phyloP scores from a whole-genome alignment of 371 early-diverging fungal species.

The Phascolomyces articulosus region DNA sequence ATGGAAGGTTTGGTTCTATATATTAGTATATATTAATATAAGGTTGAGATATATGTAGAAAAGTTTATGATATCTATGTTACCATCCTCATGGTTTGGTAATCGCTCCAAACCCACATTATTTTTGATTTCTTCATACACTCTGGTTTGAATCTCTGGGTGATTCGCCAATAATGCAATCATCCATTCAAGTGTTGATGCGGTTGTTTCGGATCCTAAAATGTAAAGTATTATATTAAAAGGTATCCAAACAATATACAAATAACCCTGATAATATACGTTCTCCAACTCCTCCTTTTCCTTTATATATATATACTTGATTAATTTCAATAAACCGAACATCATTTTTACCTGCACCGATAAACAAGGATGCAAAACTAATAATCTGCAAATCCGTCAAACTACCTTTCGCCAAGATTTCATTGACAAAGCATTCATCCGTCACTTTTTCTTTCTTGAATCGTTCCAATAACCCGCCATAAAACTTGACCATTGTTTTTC shows the following conservation, averaged over 20 bases:
- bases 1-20: slow-evolving; percentile 34
- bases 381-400: slow-evolving; percentile 38
- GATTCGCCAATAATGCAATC: slow-evolving; percentile 40
- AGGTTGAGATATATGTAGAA: not conserved
- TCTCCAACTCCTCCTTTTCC: not conserved
- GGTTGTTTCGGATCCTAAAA: slow-evolving; percentile 49
- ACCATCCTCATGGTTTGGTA: slow-evolving; percentile 42
- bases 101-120: slow-evolving; percentile 29
- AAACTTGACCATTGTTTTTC: slow-evolving; percentile 24
- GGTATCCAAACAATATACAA: too few relatives aligned
- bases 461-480: slow-evolving; percentile 32
- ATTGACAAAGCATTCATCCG: slow-evolving; percentile 44
- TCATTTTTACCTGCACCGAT: slow-evolving; percentile 53
- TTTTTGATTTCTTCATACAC: slow-evolving; percentile 41
- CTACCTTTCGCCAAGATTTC: slow-evolving; percentile 30
- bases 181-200: slow-evolving; percentile 49
- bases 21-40: not conserved
- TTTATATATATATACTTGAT: not conserved
- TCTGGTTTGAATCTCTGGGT: slow-evolving; percentile 47
- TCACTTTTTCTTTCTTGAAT: slow-evolving; percentile 17
- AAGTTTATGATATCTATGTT: not conserved
- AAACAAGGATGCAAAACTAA: slow-evolving; percentile 38
- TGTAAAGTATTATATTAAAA: not conserved
- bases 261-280: too few relatives aligned
- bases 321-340: too few relatives aligned